Base-by-base conservation (phyloP, 83 land plant genomes). In the Picea abies region DNA sequence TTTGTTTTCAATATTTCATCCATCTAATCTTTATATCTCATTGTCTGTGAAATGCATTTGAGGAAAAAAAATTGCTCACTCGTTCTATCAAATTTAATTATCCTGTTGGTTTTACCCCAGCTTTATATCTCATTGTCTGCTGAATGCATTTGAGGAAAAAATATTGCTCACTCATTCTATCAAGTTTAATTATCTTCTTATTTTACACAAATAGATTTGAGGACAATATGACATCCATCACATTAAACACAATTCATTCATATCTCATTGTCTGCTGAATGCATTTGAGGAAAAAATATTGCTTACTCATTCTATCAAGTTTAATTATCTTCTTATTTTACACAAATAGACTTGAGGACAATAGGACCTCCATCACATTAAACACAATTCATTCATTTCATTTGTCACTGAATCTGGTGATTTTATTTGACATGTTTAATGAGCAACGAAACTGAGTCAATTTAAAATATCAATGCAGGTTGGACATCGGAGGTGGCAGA, bases 401-500 rank as follows among this genome's bases (percentile, higher is more conserved):
- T n/a, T 65, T n/a, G 6, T 65, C 25, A 65, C 25, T n/a, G n/a
- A 65, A 65, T 35, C 17, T 58, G 23, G 8, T 76, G 23, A 47
- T 22, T 23, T 49, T 23, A 23, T 49, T 52, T 56, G 79, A 19
- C 79, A 52, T 76, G 79, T 56, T 77, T 25, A 23, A 4, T 78
- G 62, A 58, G 20, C 64, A 32, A 29, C 32, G 41, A 23, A 58
- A 29, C 80, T 78, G 58, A 75, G 29, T 41, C 22, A 47, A 47
- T 14, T 75, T 75, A 8, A 32, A 32, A 32, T 32, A 32, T 1
- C 35, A 32, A 1, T 32, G 35, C 35, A 32, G 35, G 35, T 32
- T 98, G 78, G 99, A 98, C 87, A 88, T 96, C 16, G 99, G 99
- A 49, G 95, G 81, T 20, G 99, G 99, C 29, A 93, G 86, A 82